Conservation (phyloP, 169 alveolate species). For the Eimeria maxima region DNA sequence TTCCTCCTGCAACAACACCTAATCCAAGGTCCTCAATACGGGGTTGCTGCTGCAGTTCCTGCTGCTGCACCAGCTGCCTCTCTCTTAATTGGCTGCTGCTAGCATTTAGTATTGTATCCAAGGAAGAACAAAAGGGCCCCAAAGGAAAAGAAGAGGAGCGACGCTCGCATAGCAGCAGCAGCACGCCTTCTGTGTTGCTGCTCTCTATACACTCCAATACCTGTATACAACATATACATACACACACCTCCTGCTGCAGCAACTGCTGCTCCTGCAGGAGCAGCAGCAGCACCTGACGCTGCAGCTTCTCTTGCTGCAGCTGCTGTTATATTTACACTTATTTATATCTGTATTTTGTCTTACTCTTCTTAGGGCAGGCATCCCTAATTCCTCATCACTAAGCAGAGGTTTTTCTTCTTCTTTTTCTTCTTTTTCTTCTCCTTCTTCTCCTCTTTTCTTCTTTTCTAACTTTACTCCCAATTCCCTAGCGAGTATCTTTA, state of each 20-base stretch:
- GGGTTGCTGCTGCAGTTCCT: conserved; percentile 2
- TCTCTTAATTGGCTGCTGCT: neutral
- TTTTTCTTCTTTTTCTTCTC: neutral
- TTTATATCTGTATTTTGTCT: too few relatives aligned
- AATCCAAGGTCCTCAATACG: neutral
- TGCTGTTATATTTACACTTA: too few relatives aligned
- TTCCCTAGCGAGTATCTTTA: neutral
- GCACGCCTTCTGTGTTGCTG: neutral
- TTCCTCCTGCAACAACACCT: conserved; percentile 19
- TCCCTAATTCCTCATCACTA: neutral
- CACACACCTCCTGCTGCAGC: too few relatives aligned
- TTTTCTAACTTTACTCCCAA: too few relatives aligned
- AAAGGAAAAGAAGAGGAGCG: neutral
- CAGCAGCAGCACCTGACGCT: too few relatives aligned
- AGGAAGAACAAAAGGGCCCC: neutral
- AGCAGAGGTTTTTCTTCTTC: neutral
- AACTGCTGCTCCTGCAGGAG: too few relatives aligned
- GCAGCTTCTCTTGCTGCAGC: too few relatives aligned
- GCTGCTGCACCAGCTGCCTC: conserved; percentile 17
- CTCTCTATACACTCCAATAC: neutral
- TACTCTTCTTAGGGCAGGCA: neutral
- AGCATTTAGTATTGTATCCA: neutral
- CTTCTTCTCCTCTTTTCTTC: too few relatives aligned
- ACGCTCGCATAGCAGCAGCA: neutral
- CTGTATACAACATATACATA: neutral